phyloP scores from a whole-genome alignment of 108 stramenopile species.

The Phaeodactylum tricornutum region DNA sequence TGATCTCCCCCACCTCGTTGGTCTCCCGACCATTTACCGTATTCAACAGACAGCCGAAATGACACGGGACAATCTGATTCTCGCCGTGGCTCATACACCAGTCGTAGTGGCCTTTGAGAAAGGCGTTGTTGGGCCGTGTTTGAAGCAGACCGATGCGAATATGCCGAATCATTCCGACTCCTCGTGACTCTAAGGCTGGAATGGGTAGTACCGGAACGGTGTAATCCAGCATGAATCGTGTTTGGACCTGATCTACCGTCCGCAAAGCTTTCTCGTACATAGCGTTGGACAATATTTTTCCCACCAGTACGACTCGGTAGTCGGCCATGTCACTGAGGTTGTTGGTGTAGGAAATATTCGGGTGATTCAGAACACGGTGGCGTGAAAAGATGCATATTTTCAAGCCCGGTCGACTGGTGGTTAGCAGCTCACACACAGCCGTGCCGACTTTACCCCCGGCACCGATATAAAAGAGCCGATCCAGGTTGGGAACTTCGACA shows the following conservation, averaged over 20 bases:
- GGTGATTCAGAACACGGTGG: conserved; percentile 46
- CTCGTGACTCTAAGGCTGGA: neutral
- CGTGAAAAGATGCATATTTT: conserved; percentile 57
- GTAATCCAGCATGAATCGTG: conserved; percentile 51
- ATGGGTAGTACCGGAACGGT: conserved; percentile 57
- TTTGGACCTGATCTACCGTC: conserved; percentile 24
- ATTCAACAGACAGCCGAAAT: conserved; percentile 62
- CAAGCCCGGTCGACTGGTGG: conserved; percentile 30
- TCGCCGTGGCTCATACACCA: conserved; percentile 50
- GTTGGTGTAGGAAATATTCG: conserved; percentile 52
- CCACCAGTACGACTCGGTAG: conserved; percentile 50
- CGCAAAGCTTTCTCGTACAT: conserved; percentile 47
- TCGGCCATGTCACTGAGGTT: conserved; percentile 43
- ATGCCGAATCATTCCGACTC: conserved; percentile 30
- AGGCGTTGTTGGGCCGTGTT: conserved; percentile 28
- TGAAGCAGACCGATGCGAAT: conserved; percentile 49
- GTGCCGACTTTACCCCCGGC: conserved; percentile 63
- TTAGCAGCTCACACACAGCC: conserved; percentile 49
- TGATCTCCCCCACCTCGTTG: conserved; percentile 50
- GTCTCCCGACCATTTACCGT: conserved; percentile 44
- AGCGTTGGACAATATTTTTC: conserved; percentile 38
- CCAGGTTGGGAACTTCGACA: conserved; percentile 38
- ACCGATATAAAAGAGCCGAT: conserved; percentile 53
- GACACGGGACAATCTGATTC: conserved; percentile 61
- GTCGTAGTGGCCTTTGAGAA: conserved; percentile 55